Percentiles rank a stretch among this genome's conserved stretches.
These are phyloP conservation scores for Vachellia collinsii DNA, from an alignment of 306 rosid genomes.

Conservation along the genomic window DNA sequence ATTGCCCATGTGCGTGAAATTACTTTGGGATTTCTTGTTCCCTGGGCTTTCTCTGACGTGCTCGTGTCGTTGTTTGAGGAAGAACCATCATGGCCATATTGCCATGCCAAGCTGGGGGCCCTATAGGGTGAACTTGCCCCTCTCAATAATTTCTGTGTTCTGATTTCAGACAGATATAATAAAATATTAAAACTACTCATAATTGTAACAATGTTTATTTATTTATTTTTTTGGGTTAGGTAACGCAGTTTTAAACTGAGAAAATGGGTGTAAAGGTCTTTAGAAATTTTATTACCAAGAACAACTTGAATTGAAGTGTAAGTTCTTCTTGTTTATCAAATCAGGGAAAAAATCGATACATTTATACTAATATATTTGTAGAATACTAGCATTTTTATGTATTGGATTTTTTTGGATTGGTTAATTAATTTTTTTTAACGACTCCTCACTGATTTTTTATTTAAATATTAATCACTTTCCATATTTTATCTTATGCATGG, in stretches of 20 bases:
- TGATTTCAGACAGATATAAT: background rate
- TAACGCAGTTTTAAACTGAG: background rate
- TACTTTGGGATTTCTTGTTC: constrained; percentile 26
- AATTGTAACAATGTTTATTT: background rate
- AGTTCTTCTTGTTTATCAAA: too few species aligned
- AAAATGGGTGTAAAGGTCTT: too few species aligned
- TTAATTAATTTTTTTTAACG: too few species aligned
- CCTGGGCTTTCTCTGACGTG: constrained; percentile 44
- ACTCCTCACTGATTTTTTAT: too few species aligned
- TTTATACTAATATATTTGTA: too few species aligned
- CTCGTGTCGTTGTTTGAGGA: constrained; percentile 27
- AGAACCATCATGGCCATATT: background rate
- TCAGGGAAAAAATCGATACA: too few species aligned
- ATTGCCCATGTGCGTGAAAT: constrained; percentile 38
- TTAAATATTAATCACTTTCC: too few species aligned
- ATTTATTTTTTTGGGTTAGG: background rate
- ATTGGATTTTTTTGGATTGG: too few species aligned
- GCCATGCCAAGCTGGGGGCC: background rate
- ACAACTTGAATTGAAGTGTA: too few species aligned
- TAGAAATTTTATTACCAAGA: too few species aligned
- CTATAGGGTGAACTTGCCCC: background rate
- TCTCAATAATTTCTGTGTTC: background rate
- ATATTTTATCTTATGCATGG: too few species aligned
- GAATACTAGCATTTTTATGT: too few species aligned
- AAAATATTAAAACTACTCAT: background rate